Base-by-base conservation (phyloP, 2,329 filamentous ascomycete species). In the Scortechinia acanthostroma region DNA sequence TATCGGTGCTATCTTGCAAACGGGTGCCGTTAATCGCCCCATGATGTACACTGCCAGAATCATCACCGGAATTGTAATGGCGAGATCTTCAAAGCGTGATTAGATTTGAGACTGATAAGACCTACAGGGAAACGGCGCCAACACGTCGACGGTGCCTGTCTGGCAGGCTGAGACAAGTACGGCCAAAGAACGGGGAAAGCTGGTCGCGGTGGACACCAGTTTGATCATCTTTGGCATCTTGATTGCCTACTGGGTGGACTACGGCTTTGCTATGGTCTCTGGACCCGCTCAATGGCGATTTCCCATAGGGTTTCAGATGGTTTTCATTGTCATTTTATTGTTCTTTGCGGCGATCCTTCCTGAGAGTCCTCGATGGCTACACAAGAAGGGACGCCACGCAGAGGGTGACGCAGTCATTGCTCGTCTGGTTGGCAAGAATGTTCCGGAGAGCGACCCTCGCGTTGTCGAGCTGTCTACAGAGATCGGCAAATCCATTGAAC, bases 351-450 rank as follows among this genome's bases (percentile, higher is more conserved):
- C 35, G 6, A 15, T 13, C 13, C 35, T 40, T 40, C 35, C 35
- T 19, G 35, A 40, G 35, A 15, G 13, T 10, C 35, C 35, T 40
- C 35, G 35, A 19, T 40, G 17, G 17, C 6, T 40, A 19, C 6
- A 15, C 35, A 19, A 6, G 6, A 6, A 19, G 14, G 35, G 17
- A 10, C 10, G 35, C 17, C 10, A 50, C 1, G 51, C 48, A 3
- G 44, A 53, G 21, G 47, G 55, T 14, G 60, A 63, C 47, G 58
- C 58, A 1, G 56, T 61, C n/a, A 44, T 60, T 2, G 53, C 53
- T 2, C 47, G 50, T 22, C 48, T 58, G 14, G 53, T 56, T 16
- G 51, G 54, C 42, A 55, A 56, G 45, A n/a, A 30, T n/a, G n/a
- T 30, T n/a, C 35, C 50, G 2, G 43, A 52, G 10, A 46, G 57